These are phyloP conservation scores for Penicillium occitanis DNA, from an alignment of 2,329 filamentous ascomycete species.

Conservation along the genomic window DNA sequence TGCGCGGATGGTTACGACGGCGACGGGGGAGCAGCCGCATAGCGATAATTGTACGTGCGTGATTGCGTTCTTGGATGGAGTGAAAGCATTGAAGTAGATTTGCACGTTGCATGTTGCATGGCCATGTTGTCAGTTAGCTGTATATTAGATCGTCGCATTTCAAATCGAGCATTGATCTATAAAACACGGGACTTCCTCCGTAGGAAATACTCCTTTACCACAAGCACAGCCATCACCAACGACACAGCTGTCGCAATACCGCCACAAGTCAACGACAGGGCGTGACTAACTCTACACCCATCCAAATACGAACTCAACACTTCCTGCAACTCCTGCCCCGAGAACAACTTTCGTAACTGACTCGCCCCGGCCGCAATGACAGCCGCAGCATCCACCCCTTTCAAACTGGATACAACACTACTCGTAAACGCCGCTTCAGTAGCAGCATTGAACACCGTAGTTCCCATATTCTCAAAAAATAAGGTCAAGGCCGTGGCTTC, in stretches of 20 bases:
- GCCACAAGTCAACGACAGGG: slow-evolving; percentile 13
- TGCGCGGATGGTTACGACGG: slow-evolving; percentile 29
- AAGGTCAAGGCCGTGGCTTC: slow-evolving; percentile 14
- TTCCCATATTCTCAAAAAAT: slow-evolving; percentile 20
- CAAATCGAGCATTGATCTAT: not conserved
- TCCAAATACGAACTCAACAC: slow-evolving; percentile 16
- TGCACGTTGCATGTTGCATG: not conserved
- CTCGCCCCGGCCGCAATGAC: slow-evolving; percentile 14
- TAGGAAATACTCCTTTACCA: slow-evolving; percentile 7
- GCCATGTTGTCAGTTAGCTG: not conserved
- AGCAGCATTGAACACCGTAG: slow-evolving; percentile 15
- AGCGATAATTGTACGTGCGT: slow-evolving; percentile 39
- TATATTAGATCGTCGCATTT: not conserved
- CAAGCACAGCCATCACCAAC: slow-evolving; percentile 12
- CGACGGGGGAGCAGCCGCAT: slow-evolving; percentile 22
- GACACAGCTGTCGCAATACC: slow-evolving; percentile 10
- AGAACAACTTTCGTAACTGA: slow-evolving; percentile 11
- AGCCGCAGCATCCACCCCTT: not conserved
- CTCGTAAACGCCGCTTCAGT: slow-evolving; percentile 15
- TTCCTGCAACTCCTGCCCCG: slow-evolving; percentile 10
- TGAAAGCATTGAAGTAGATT: slow-evolving; percentile 23
- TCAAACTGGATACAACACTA: slow-evolving; percentile 3
- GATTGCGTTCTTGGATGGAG: slow-evolving; percentile 34
- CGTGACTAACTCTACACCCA: slow-evolving; percentile 15
- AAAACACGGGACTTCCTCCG: not conserved